Evolutionary conservation across 352 stramenopile species (phyloP), one percentile per base, ranked within the genome.

Genomic region (Globisporangium middletonii): DNA sequence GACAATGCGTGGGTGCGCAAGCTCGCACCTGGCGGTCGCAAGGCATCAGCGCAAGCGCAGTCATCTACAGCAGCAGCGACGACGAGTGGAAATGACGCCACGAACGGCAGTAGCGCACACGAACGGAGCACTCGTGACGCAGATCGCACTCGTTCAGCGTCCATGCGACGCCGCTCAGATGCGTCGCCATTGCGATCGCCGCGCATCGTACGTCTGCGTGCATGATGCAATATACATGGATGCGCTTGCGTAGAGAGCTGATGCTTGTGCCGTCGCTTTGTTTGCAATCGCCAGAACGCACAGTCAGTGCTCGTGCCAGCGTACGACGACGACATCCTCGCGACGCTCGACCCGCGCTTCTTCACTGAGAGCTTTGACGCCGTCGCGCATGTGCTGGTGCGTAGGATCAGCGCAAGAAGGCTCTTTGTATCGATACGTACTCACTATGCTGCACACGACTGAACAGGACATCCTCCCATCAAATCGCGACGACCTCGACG

Each of bases 291-390:
- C 4, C 23, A 64, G 58, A 55, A 55, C 43, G 18, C 52, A 18
- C 37, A 53, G 18, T 93, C 83, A 3, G 73, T 87, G 52, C 66
- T 93, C 6, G 79, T 93, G 8, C 83, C 83, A 3, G 64, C 67
- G n/a, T 64, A 60, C n/a, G 68, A 75, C 28, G 81, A 94, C 28
- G 75, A 93, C 23, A 59, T 94, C 16, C 59, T 95, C 19, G 67
- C 77, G 15, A 71, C 71, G n/a, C 54, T 95, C 28, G 83, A 95
- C 23, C 68, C 86, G 48, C 79, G 83, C 0, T 95, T 86, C 57
- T 95, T 92, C 59, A 94, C 83, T 0, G 74, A 89, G 53, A 73
- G 58, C 47, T 95, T 95, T 54, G 83, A 95, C 43, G 64, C 77
- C 8, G 60, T 88, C 0, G 72, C 71, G 3, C 75, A 89, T 50